Conservation (phyloP, 768 basidiomycete genomes). For the Stropharia rugosoannulata region DNA sequence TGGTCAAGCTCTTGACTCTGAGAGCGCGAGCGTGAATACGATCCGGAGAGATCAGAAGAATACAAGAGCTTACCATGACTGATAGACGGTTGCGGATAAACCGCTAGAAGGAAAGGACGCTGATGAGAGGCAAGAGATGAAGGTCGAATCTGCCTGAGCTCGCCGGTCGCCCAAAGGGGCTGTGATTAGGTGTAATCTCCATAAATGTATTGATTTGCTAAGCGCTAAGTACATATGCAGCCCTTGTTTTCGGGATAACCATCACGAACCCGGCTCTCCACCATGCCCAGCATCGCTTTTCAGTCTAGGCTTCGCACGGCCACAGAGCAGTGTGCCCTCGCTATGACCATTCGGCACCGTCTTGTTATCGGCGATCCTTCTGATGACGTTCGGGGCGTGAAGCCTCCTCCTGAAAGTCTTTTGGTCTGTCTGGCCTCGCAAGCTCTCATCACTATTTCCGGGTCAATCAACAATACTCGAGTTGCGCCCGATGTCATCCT, state of each 20-base stretch:
- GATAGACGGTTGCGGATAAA: conserved; percentile 19
- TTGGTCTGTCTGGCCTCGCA: conserved; percentile 52
- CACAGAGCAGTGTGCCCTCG: conserved; percentile 42
- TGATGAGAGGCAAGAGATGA: conserved; percentile 27
- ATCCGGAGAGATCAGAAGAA: conserved; percentile 19
- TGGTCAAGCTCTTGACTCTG: conserved; percentile 75
- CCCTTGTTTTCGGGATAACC: background rate
- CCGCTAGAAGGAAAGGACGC: conserved; percentile 23
- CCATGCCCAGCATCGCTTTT: conserved; percentile 31
- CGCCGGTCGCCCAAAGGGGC: conserved; percentile 25
- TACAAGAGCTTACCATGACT: conserved; percentile 24
- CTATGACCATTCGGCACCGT: conserved; percentile 46
- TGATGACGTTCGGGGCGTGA: conserved; percentile 26
- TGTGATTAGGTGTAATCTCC: conserved; percentile 23
- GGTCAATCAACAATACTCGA: conserved; percentile 43
- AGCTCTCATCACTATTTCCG: conserved; percentile 53
- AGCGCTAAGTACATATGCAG: conserved; percentile 9
- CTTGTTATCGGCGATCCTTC: conserved; percentile 32
- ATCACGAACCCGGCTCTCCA: background rate
- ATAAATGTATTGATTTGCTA: conserved; percentile 11
- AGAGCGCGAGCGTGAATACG: conserved; percentile 11
- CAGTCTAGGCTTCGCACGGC: conserved; percentile 41
- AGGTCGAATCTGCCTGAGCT: conserved; percentile 26
- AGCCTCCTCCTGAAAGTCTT: conserved; percentile 36
- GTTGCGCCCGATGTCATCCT: conserved; percentile 39